Evolutionary conservation across 805 yeast species (phyloP).

Genomic region (Saccharomycopsis sp.): DNA sequence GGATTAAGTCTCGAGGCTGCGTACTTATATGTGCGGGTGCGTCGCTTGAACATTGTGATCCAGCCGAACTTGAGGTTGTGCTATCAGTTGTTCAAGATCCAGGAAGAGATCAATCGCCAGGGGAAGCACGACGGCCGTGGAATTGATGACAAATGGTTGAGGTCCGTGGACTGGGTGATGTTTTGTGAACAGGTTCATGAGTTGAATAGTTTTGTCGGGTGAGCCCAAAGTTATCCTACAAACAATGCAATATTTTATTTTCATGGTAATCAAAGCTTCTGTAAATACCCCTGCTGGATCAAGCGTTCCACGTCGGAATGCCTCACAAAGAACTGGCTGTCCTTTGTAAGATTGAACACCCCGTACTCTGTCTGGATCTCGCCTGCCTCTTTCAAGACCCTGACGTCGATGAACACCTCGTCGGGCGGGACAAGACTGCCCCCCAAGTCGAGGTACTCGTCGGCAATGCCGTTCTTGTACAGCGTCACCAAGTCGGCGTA

Average conservation of each 20-base stretch:
- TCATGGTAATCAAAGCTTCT: slow-evolving; percentile 41
- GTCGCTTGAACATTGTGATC: slow-evolving; percentile 83
- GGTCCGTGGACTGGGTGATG: slow-evolving; percentile 13
- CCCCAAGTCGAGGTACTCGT: slow-evolving; percentile 74
- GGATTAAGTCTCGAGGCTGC: slow-evolving; percentile 65
- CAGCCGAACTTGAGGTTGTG: slow-evolving; percentile 89
- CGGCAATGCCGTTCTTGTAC: slow-evolving; percentile 71
- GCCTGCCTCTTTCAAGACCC: slow-evolving; percentile 91
- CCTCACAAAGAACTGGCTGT: slow-evolving; percentile 89
- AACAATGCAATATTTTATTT: no score
- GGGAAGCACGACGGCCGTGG: background rate
- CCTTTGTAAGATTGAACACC: slow-evolving; percentile 84
- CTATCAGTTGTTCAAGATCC: slow-evolving; percentile 71
- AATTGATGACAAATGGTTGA: slow-evolving; percentile 8
- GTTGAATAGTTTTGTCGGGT: slow-evolving; percentile 11
- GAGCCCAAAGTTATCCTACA: no score
- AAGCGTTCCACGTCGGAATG: slow-evolving; percentile 90
- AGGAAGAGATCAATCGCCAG: slow-evolving; percentile 24
- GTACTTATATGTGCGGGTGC: slow-evolving; percentile 78
- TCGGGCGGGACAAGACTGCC: slow-evolving; percentile 89
- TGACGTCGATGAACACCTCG: slow-evolving; percentile 85
- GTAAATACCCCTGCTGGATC: slow-evolving; percentile 88
- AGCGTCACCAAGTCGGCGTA: slow-evolving; percentile 66
- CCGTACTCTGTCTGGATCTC: slow-evolving; percentile 97
- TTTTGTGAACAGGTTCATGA: slow-evolving; percentile 15